Percentiles rank a stretch among this genome's conserved stretches.
Conservation (phyloP, 441 rosid species). For the Omphalea diandra region DNA sequence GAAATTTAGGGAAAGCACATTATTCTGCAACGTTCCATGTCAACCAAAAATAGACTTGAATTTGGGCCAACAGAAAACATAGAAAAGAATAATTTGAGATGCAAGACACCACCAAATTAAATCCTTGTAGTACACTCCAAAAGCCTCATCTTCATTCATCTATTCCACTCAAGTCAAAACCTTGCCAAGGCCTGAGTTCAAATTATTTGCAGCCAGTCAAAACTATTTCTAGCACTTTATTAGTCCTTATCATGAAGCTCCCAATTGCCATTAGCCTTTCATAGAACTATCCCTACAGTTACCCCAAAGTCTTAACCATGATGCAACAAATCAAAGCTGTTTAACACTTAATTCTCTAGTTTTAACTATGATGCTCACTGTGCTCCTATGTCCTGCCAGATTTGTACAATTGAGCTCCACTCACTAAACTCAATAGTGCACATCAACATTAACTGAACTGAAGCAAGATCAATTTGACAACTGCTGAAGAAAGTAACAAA, state of each 20-base stretch:
- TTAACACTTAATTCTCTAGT: background rate
- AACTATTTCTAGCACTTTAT: background rate
- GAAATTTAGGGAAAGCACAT: background rate
- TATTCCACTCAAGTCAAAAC: background rate
- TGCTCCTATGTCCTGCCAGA: background rate
- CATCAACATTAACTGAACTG: no score
- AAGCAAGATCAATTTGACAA: no score
- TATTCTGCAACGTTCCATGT: background rate
- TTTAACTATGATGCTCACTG: background rate
- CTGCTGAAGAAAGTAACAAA: background rate
- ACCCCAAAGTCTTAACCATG: background rate
- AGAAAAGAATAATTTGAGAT: background rate
- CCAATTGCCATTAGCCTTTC: background rate
- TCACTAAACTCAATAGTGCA: background rate
- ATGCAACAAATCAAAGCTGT: background rate
- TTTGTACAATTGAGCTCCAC: background rate
- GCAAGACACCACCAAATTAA: background rate
- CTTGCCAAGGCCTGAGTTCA: slow-evolving; percentile 1
- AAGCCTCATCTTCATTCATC: background rate
- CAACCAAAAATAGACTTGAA: background rate
- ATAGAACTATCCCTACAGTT: background rate
- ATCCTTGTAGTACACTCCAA: background rate
- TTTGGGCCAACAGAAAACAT: background rate
- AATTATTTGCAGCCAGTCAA: background rate
- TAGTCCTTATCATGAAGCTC: background rate